phyloP scores from a whole-genome alignment of 345 rosid genomes.

The Brassica cretica region DNA sequence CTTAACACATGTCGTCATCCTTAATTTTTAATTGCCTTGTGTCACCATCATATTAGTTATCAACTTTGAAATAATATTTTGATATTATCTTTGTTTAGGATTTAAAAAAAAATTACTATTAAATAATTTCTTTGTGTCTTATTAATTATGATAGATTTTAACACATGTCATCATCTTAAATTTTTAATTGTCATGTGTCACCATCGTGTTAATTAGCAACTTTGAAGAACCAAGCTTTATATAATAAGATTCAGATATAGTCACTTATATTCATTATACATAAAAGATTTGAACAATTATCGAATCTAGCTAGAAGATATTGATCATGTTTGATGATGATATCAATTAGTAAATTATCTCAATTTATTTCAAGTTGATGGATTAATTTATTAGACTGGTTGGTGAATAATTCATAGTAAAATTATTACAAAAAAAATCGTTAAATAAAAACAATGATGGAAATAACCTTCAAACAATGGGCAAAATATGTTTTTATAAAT shows the following conservation, averaged over 20 bases:
- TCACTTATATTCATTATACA: background rate
- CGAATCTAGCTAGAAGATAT: background rate
- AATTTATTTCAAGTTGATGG: background rate
- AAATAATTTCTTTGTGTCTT: no score
- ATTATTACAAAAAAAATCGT: background rate
- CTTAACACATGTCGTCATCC: no score
- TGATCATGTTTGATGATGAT: background rate
- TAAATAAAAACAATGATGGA: background rate
- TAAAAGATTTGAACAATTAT: background rate
- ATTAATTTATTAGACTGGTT: background rate
- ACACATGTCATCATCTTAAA: no score
- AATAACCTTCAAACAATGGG: background rate
- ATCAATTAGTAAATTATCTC: background rate
- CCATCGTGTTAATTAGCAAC: no score
- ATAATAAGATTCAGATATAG: background rate
- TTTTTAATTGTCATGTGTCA: no score
- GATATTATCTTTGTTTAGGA: no score
- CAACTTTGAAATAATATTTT: no score
- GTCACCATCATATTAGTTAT: no score
- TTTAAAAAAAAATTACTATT: no score
- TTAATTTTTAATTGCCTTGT: no score
- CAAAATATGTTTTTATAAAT: background rate
- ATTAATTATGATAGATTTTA: no score
- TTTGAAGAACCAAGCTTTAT: no score
- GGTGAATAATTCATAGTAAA: background rate